Base-by-base conservation (phyloP, 805 yeast genomes). In the Vanderwaltozyma verrucispora region DNA sequence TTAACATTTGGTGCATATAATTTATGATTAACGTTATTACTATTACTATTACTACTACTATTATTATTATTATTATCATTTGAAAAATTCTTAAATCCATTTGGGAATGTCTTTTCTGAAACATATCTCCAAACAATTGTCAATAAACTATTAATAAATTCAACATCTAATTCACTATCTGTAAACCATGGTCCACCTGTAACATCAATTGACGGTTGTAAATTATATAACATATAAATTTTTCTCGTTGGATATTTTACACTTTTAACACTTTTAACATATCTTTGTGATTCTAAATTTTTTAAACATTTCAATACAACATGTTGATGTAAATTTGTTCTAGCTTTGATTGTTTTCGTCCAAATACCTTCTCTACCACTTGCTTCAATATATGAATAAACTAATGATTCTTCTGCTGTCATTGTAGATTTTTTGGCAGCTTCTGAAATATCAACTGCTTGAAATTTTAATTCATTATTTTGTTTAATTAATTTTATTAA, bases 141-240 rank as follows among this genome's bases (percentile, higher is more conserved):
- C 46, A 85, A 60, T 38, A 92, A 63, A 33, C 86, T 76, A 47
- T 85, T 89, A 41, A 92, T 88, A 52, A 92, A 92, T 59, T 89
- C 97, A 3, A 86, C 77, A 56, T 92, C 98, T 40, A 92, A 68
- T 60, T 92, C 97, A 26, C 88, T 77, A 56, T 92, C 98, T 0
- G 96, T 87, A 56, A 88, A 92, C 98, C 98, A 92, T 4, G 97
- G 97, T 5, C 98, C 98, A 46, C 98, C 98, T 0, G 97, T 92
- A 28, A 92, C 92, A 47, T 89, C 97, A 24, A 85, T 79, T 3
- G 94, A 81, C 5, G 98, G 98, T 56, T 87, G 95, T 47, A 92
- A 65, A 53, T 85, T 79, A 56, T 88, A 89, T 37, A 92, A 69
- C 97, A 92, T 92, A 61, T 89, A 94, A 25, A 92, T 89, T 54